A percentile compares a stretch with the other conserved stretches of the same genome.
Evolutionary conservation across 2,329 filamentous ascomycete species (phyloP).

Genomic region (Neofusicoccum cordaticola): DNA sequence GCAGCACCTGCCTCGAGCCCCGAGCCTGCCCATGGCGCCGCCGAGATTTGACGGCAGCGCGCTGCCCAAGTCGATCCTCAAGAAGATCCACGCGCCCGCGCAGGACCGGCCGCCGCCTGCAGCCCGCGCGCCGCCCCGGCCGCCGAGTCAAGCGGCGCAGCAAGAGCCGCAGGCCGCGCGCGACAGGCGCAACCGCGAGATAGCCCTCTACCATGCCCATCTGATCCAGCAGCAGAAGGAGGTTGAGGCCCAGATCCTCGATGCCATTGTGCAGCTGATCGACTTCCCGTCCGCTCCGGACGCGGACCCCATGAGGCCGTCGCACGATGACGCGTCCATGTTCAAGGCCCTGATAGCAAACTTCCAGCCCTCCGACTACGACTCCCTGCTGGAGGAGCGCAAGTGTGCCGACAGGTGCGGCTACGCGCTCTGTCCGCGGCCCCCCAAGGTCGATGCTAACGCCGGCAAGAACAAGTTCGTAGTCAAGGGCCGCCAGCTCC

Average conservation of each 20-base stretch:
- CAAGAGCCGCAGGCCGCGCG: conserved; percentile 24
- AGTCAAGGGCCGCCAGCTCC: conserved; percentile 54
- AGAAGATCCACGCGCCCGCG: conserved; percentile 30
- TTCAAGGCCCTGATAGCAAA: conserved; percentile 67
- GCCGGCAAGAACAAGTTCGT: conserved; percentile 59
- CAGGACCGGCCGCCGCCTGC: background rate
- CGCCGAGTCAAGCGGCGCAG: conserved; percentile 19
- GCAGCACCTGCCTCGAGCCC: background rate
- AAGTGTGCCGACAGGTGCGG: conserved; percentile 81
- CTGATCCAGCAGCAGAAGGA: conserved; percentile 81
- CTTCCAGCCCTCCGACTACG: conserved; percentile 87
- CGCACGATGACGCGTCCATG: conserved; percentile 57
- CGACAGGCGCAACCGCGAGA: conserved; percentile 50
- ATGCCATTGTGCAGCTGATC: conserved; percentile 68
- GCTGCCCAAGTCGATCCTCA: conserved; percentile 47
- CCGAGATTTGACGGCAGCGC: conserved; percentile 23
- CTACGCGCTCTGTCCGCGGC: conserved; percentile 72
- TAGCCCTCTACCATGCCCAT: conserved; percentile 78
- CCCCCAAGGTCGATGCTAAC: conserved; percentile 56
- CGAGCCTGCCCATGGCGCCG: conserved; percentile 4
- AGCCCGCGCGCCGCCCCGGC: conserved; percentile 17
- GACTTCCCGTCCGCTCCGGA: conserved; percentile 56
- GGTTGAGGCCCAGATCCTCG: conserved; percentile 70
- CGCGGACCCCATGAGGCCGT: conserved; percentile 51
- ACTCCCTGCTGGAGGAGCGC: conserved; percentile 82